Evolutionary conservation across 805 yeast species (phyloP).

Genomic region (Suhomyces emberorum): DNA sequence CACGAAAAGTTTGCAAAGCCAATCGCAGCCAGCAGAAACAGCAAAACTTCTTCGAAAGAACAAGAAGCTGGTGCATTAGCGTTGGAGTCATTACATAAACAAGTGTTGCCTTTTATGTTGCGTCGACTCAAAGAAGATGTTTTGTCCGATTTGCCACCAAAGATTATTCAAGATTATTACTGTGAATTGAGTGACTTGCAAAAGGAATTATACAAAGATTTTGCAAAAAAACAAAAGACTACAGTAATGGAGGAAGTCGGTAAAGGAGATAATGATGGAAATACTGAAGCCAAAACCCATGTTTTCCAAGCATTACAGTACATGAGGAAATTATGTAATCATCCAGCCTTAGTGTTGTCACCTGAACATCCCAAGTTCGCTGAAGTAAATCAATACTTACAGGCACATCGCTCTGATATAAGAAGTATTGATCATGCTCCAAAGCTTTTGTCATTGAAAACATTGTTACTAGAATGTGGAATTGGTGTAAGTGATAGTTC

Average conservation of each 20-base stretch:
- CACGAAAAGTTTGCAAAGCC: constrained; percentile 98
- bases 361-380: constrained; percentile 78
- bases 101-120: constrained; percentile 92
- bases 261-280: constrained; percentile 28
- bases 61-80: constrained; percentile 98
- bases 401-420: constrained; percentile 54
- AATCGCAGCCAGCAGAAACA: constrained; percentile 87
- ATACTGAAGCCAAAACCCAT: constrained; percentile 69
- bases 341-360: constrained; percentile 85
- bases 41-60: constrained; percentile 85
- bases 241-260: constrained; percentile 62
- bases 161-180: constrained; percentile 96
- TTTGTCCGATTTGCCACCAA: constrained; percentile 92
- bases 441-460: constrained; percentile 77
- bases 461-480: constrained; percentile 86
- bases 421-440: constrained; percentile 86
- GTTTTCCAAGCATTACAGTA: constrained; percentile 96
- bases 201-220: constrained; percentile 81
- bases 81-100: constrained; percentile 92
- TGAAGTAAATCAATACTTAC: constrained; percentile 62
- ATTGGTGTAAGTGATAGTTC: constrained; percentile 56
- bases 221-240: constrained; percentile 79
- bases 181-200: constrained; percentile 93
- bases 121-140: constrained; percentile 97
- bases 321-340: constrained; percentile 95